Evolutionary conservation across 2,329 filamentous ascomycete genomes (phyloP).

Genomic region (Plectosphaerella sp.): DNA sequence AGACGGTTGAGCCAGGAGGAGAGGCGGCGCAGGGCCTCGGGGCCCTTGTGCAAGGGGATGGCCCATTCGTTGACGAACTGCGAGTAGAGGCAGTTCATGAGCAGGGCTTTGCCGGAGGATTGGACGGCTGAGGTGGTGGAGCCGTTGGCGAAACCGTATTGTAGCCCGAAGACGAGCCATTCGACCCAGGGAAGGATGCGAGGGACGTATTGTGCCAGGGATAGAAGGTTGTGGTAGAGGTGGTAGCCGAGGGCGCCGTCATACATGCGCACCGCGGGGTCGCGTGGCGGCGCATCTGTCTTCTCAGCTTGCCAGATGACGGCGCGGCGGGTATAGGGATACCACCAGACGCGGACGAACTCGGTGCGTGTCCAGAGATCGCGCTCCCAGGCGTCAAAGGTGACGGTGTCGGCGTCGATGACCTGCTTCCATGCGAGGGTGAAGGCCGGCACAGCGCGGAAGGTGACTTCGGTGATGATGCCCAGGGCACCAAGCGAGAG

Average conservation of each 20-base stretch:
- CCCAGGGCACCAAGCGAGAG: slow-evolving; percentile 86
- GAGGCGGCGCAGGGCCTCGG: slow-evolving; percentile 78
- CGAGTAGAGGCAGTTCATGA: slow-evolving; percentile 98
- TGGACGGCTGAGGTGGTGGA: slow-evolving; percentile 71
- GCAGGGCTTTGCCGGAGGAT: slow-evolving; percentile 70
- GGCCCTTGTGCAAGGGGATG: slow-evolving; percentile 77
- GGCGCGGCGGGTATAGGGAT: slow-evolving; percentile 83
- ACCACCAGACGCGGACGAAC: slow-evolving; percentile 96
- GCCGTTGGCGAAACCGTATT: slow-evolving; percentile 82
- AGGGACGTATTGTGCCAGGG: slow-evolving; percentile 72
- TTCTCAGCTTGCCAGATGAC: slow-evolving; percentile 88
- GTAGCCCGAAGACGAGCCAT: slow-evolving; percentile 96
- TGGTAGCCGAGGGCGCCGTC: slow-evolving; percentile 79
- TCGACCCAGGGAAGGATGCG: slow-evolving; percentile 82
- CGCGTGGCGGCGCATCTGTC: slow-evolving; percentile 56
- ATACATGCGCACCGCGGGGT: slow-evolving; percentile 70
- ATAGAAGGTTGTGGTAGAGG: slow-evolving; percentile 88
- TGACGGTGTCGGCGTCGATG: slow-evolving; percentile 63
- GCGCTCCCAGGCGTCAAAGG: slow-evolving; percentile 68
- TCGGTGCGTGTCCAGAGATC: slow-evolving; percentile 80
- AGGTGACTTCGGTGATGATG: slow-evolving; percentile 85
- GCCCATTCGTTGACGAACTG: slow-evolving; percentile 99
- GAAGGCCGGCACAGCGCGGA: slow-evolving; percentile 74
- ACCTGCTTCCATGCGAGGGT: slow-evolving; percentile 85
- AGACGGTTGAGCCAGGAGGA: slow-evolving; percentile 76